Evolutionary conservation across 129 eudicot species (phyloP), one percentile per base, ranked within the genome.

Genomic region (Artemisia annua): DNA sequence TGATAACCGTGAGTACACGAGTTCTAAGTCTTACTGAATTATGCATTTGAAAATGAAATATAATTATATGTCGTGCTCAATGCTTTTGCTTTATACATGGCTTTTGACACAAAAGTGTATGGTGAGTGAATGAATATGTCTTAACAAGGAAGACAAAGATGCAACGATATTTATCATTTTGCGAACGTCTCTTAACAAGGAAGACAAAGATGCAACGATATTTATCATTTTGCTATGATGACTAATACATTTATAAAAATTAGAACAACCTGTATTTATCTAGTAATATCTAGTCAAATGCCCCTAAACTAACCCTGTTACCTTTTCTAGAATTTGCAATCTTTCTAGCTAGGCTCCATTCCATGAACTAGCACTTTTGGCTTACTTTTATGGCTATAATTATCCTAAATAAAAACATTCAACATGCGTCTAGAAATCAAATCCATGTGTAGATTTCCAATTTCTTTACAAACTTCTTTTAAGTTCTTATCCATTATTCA

Each of bases 361-460:
- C 64, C 64, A 63, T 18, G 63, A 74, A 56, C 13, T n/a, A 61
- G 19, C 24, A 26, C 67, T 46, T 71, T 69, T 63, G 50, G 61
- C 26, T 53, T 43, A 22, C 50, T 20, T 61, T 70, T 58, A 61
- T 49, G 28, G 44, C 58, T 46, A 52, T 77, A 30, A 70, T 49
- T 69, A 77, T 70, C 81, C 58, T 63, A 78, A 68, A 76, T 46
- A 7, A 43, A 59, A 72, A 77, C 71, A 51, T 69, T n/a, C 35
- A 62, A 78, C 75, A 60, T 59, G 70, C 63, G 18, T 59, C 54
- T 48, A 35, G 39, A 70, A 61, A 51, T 70, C 59, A 78, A 77
- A 70, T 50, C 43, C 71, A 60, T 69, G 14, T 56, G 54, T 70
- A 43, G 12, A 22, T 51, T 24, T 39, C 61, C 48, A 14, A 48